Percentiles rank a stretch among this genome's conserved stretches.
These are phyloP conservation scores for Neoboletus subvelutipes DNA, from an alignment of 768 basidiomycete genomes.

Conservation along the genomic window DNA sequence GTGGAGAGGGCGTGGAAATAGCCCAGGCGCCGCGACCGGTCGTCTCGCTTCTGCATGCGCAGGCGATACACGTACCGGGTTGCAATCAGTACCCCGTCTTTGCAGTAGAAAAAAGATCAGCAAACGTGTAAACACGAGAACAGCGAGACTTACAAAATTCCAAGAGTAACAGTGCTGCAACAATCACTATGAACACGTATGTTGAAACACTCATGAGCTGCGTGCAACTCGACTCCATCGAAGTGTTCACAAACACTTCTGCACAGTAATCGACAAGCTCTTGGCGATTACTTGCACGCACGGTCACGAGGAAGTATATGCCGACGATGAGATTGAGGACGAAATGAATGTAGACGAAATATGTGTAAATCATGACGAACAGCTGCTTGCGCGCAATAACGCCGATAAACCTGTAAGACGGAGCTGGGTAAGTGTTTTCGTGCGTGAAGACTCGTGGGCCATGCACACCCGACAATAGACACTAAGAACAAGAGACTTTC, in stretches of 20 bases:
- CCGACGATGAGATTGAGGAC: slow-evolving; percentile 53
- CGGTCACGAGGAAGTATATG: slow-evolving; percentile 48
- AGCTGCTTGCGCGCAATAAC: slow-evolving; percentile 59
- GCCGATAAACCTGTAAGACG: slow-evolving; percentile 53
- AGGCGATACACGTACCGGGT: slow-evolving; percentile 55
- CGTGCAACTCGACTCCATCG: slow-evolving; percentile 45
- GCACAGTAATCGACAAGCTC: slow-evolving; percentile 48
- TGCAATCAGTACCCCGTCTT: slow-evolving; percentile 54
- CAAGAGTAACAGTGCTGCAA: slow-evolving; percentile 44
- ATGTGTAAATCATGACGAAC: slow-evolving; percentile 56
- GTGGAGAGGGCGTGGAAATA: slow-evolving; percentile 30
- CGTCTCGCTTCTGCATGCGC: slow-evolving; percentile 47
- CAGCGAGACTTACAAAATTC: slow-evolving; percentile 53
- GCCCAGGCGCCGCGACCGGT: slow-evolving; percentile 35
- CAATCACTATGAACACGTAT: slow-evolving; percentile 47
- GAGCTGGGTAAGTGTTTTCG: neutral
- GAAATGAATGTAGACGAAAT: slow-evolving; percentile 58
- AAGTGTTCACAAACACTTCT: slow-evolving; percentile 39
- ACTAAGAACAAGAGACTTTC: slow-evolving; percentile 53
- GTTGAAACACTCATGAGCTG: slow-evolving; percentile 42
- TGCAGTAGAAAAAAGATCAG: slow-evolving; percentile 4
- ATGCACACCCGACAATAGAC: slow-evolving; percentile 53
- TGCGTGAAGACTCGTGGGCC: neutral
- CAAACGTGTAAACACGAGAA: neutral
- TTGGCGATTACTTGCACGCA: slow-evolving; percentile 46